Percentiles rank a stretch among this genome's conserved stretches.
phyloP scores from a whole-genome alignment of 805 yeast species.

The Barnettozyma siamensis region DNA sequence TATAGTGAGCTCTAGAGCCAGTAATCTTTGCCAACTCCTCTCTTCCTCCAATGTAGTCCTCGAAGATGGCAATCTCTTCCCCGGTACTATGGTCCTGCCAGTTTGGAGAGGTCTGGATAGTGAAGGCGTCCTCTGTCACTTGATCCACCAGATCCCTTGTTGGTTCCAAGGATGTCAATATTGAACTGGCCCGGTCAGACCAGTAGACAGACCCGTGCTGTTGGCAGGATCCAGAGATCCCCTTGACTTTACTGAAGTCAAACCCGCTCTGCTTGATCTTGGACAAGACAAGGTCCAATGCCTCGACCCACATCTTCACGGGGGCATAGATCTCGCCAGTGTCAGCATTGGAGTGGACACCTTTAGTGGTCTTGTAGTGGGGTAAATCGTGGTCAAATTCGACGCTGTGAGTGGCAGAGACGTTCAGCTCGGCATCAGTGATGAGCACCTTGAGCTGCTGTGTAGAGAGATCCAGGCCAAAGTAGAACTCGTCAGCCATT shows the following conservation, averaged over 20 bases:
- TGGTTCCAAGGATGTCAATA: constrained; percentile 35
- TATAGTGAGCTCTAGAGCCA: constrained; percentile 83
- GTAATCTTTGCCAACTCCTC: constrained; percentile 56
- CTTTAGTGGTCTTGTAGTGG: constrained; percentile 61
- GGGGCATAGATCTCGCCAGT: constrained; percentile 69
- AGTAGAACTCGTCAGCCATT: constrained; percentile 16
- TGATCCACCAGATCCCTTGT: constrained; percentile 37
- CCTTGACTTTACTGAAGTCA: constrained; percentile 54
- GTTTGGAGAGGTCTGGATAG: constrained; percentile 69
- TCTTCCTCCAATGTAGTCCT: constrained; percentile 55
- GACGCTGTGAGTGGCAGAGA: constrained; percentile 52
- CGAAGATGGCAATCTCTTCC: constrained; percentile 57
- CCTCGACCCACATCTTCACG: constrained; percentile 86
- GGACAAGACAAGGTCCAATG: constrained; percentile 58
- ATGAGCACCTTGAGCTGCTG: constrained; percentile 81
- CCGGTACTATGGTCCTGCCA: constrained; percentile 95
- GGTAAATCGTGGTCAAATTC: constrained; percentile 67
- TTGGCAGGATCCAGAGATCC: constrained; percentile 82
- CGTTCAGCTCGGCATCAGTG: constrained; percentile 46
- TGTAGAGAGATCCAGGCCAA: constrained; percentile 86
- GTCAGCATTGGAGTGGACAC: constrained; percentile 53
- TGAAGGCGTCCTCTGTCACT: constrained; percentile 45
- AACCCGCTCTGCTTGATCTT: constrained; percentile 45
- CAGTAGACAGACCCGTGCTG: constrained; percentile 91
- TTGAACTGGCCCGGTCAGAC: constrained; percentile 42